A percentile compares a stretch with the other conserved stretches of the same genome.
Conservation (phyloP, 1,139 yeast species). For the Sugiyamaella japonica region DNA sequence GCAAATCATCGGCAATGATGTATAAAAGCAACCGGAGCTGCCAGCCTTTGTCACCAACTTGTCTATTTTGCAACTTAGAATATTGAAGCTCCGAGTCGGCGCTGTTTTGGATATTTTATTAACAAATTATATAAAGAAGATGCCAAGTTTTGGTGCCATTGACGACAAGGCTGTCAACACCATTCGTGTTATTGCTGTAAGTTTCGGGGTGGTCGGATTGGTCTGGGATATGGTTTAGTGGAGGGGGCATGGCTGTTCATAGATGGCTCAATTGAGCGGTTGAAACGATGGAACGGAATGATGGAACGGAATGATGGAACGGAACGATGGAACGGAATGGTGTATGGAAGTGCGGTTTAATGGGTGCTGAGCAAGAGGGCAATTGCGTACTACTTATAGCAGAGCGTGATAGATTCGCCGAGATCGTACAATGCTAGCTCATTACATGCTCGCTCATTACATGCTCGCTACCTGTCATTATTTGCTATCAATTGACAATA, state of each 20-base stretch:
- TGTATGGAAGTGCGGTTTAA: too few species aligned
- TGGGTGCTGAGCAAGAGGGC: too few species aligned
- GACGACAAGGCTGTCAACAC: conserved; percentile 82
- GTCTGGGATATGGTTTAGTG: background rate
- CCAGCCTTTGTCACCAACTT: background rate
- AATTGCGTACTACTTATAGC: too few species aligned
- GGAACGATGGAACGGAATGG: too few species aligned
- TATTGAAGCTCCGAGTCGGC: background rate
- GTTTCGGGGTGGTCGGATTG: conserved; percentile 24
- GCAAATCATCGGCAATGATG: background rate
- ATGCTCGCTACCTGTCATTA: background rate
- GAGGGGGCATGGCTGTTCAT: background rate
- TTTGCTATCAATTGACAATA: background rate
- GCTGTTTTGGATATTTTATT: conserved; percentile 1
- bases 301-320: too few species aligned
- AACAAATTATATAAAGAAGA: conserved; percentile 5
- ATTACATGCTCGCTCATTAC: too few species aligned
- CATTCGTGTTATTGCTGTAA: conserved; percentile 78
- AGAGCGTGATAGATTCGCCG: background rate
- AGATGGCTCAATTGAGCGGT: too few species aligned
- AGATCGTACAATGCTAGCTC: too few species aligned
- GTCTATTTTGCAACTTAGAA: background rate
- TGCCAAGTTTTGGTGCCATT: conserved; percentile 45
- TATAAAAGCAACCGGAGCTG: background rate
- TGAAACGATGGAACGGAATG: too few species aligned